Evolutionary conservation across 192 early-diverging fungal genomes (phyloP).

Genomic region (Linnemannia hyalina): DNA sequence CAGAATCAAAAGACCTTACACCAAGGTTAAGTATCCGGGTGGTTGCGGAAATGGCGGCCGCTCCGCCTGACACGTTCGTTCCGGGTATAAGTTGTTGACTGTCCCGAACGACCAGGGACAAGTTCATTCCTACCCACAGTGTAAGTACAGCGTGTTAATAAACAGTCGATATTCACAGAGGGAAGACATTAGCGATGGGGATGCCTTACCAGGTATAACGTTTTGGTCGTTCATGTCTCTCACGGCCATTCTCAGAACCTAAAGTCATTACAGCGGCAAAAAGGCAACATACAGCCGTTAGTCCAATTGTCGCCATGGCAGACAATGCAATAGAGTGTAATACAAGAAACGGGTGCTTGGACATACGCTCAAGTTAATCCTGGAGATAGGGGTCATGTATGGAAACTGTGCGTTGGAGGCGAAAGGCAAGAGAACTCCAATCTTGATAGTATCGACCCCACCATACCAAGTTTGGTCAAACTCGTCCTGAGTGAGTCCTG

Average conservation of each 20-base stretch:
- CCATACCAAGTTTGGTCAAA: constrained; percentile 33
- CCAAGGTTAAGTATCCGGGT: constrained; percentile 23
- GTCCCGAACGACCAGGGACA: constrained; percentile 38
- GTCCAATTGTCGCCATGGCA: neutral
- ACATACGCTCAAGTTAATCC: constrained; percentile 39
- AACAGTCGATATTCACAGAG: neutral
- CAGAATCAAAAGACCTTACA: neutral
- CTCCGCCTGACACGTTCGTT: constrained; percentile 26
- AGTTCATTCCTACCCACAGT: constrained; percentile 27
- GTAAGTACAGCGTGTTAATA: neutral
- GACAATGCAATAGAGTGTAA: neutral
- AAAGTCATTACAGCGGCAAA: neutral
- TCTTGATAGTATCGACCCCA: constrained; percentile 24
- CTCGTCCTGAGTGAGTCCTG: constrained; percentile 37
- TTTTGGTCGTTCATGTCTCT: constrained; percentile 38
- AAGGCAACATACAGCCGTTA: neutral
- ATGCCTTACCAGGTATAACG: constrained; percentile 35
- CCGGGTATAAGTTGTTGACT: constrained; percentile 37
- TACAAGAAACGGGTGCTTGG: neutral
- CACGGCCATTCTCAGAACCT: constrained; percentile 48
- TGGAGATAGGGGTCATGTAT: constrained; percentile 5
- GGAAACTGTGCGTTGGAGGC: neutral
- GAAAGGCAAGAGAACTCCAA: constrained; percentile 41
- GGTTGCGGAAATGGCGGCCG: constrained; percentile 40
- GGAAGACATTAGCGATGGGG: neutral